Conservation (phyloP, 495 filamentous ascomycete species). For the Friedmanniomyces endolithicus region DNA sequence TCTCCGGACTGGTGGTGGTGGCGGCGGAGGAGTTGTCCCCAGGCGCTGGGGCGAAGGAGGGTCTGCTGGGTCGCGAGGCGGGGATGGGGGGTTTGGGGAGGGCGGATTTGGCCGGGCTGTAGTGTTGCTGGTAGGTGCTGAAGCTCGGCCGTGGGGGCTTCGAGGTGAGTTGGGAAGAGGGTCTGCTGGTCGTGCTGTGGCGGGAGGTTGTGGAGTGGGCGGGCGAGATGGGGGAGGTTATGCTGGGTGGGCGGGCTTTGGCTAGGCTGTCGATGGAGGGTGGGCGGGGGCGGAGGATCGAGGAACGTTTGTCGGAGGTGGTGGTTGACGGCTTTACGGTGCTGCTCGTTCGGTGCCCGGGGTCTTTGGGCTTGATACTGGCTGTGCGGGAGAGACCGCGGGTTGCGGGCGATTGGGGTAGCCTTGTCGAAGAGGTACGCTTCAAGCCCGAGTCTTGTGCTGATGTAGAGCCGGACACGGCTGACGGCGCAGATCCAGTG, state of each 20-base stretch:
- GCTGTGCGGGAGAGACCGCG: slow-evolving; percentile 11
- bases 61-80: neutral
- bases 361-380: slow-evolving; percentile 5
- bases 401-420: slow-evolving; percentile 6
- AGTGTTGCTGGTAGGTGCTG: slow-evolving; percentile 21
- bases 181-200: slow-evolving; percentile 1
- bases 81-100: slow-evolving; percentile 19
- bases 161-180: neutral
- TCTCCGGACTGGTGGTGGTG: slow-evolving; percentile 1
- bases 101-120: slow-evolving; percentile 18
- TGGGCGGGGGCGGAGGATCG: neutral
- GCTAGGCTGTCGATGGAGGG: slow-evolving; percentile 1
- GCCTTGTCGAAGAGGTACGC: slow-evolving; percentile 12
- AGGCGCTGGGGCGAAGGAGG: neutral
- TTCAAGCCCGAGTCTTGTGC: slow-evolving; percentile 1
- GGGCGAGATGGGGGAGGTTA: slow-evolving; percentile 1
- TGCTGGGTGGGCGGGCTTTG: neutral
- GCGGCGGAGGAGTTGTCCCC: neutral
- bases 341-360: neutral
- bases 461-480: neutral
- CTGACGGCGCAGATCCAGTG: neutral
- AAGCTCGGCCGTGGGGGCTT: slow-evolving; percentile 11
- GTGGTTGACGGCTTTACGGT: neutral
- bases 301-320: slow-evolving; percentile 8
- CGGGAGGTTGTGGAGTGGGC: slow-evolving; percentile 2